These are phyloP conservation scores for Penicillium sp. DNA, from an alignment of 2,329 filamentous ascomycete genomes.

Conservation along the genomic window DNA sequence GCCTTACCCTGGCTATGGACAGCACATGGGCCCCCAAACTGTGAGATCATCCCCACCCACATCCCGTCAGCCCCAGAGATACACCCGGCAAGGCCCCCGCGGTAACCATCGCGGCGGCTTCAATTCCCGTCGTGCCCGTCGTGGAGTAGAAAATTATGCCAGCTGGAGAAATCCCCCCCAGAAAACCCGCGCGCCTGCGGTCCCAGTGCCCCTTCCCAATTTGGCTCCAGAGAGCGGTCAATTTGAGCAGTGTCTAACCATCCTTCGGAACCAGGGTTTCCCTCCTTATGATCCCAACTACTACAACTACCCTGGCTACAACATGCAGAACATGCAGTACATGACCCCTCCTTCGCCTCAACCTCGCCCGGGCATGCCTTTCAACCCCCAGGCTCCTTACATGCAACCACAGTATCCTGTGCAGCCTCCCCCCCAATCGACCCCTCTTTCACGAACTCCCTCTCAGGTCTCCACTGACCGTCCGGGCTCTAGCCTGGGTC, in stretches of 20 bases:
- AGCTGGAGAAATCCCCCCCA: neutral
- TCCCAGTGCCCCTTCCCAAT: conserved; percentile 43
- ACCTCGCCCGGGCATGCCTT: conserved; percentile 45
- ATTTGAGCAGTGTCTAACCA: conserved; percentile 68
- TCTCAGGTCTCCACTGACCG: conserved; percentile 71
- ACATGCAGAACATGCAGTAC: conserved; percentile 35
- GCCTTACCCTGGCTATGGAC: conserved; percentile 50
- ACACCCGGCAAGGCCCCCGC: conserved; percentile 26
- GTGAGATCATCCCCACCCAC: conserved; percentile 48
- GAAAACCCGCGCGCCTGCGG: neutral
- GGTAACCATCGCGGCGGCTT: neutral
- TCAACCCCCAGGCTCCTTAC: conserved; percentile 43
- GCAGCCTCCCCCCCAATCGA: conserved; percentile 50
- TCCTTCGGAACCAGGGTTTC: conserved; percentile 58
- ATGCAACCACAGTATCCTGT: conserved; percentile 49
- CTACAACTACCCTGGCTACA: conserved; percentile 41
- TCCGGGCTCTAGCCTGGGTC: conserved; percentile 54
- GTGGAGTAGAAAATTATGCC: neutral
- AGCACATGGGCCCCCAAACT: conserved; percentile 54
- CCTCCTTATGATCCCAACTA: conserved; percentile 45
- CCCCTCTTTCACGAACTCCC: conserved; percentile 72
- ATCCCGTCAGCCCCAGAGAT: conserved; percentile 25
- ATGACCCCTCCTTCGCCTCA: conserved; percentile 44
- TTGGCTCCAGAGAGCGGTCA: conserved; percentile 63
- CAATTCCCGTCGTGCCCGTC: neutral